phyloP scores from a whole-genome alignment of 768 basidiomycete species.

The Peribolospora baueri region DNA sequence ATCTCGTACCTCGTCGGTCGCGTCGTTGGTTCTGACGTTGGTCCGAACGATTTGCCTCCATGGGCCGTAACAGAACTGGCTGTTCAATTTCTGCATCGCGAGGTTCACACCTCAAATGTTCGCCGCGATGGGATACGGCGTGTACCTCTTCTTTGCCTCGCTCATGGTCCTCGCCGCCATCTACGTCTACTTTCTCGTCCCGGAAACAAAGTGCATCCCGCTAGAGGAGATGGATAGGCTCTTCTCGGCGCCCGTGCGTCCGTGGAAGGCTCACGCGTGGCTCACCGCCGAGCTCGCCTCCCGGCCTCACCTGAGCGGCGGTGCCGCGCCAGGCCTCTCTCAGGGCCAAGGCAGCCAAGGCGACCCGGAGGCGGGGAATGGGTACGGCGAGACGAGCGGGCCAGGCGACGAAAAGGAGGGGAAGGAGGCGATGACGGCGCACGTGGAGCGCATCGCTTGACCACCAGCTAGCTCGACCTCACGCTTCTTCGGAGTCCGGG shows the following conservation, averaged over 20 bases:
- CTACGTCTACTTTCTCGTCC: conserved; percentile 27
- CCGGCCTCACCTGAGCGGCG: too few species aligned
- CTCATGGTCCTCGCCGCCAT: conserved; percentile 18
- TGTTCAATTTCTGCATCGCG: conserved; percentile 15
- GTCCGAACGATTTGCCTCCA: neutral
- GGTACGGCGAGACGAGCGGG: too few species aligned
- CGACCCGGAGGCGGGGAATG: too few species aligned
- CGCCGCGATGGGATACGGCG: conserved; percentile 11
- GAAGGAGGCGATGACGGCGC: too few species aligned
- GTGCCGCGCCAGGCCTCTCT: too few species aligned
- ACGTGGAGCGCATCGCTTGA: too few species aligned
- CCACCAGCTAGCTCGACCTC: too few species aligned
- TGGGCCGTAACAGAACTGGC: conserved; percentile 1
- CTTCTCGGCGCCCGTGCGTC: conserved; percentile 11
- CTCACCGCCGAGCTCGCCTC: too few species aligned
- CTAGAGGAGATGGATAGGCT: conserved; percentile 28
- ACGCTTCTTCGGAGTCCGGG: too few species aligned
- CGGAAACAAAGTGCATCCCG: conserved; percentile 25
- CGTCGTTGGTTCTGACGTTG: conserved; percentile 11
- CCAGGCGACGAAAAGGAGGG: too few species aligned
- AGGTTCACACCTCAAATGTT: conserved; percentile 16
- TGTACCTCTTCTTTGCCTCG: conserved; percentile 16
- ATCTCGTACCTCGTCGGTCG: neutral
- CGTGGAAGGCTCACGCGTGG: neutral
- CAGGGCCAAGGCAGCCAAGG: too few species aligned